These are phyloP conservation scores for Amanita muscaria DNA, from an alignment of 768 basidiomycete genomes.

Conservation along the genomic window DNA sequence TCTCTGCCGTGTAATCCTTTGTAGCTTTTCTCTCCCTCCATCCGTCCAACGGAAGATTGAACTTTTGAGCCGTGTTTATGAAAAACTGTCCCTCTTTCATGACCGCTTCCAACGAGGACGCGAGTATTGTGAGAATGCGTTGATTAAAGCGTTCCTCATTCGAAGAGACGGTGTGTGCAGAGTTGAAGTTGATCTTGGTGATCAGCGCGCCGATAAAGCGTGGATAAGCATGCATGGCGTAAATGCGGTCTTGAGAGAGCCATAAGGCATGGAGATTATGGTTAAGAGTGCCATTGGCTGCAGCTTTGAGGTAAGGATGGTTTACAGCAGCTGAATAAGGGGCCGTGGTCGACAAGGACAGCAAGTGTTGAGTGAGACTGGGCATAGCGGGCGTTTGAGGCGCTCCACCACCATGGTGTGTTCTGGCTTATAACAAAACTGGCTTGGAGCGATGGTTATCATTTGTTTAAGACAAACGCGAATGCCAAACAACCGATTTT, in stretches of 20 bases:
- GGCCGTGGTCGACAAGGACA: conserved; percentile 23
- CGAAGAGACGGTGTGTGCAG: conserved; percentile 22
- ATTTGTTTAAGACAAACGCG: conserved; percentile 1
- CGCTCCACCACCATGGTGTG: too few relatives aligned
- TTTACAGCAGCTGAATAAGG: conserved; percentile 40
- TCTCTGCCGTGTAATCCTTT: conserved; percentile 63
- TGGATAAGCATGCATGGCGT: conserved; percentile 68
- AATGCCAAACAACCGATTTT: conserved; percentile 4
- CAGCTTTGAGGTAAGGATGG: conserved; percentile 52
- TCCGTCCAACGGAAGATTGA: conserved; percentile 35
- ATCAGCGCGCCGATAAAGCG: conserved; percentile 63
- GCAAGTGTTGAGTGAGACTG: conserved; percentile 28
- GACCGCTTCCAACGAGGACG: conserved; percentile 48
- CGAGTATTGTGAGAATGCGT: conserved; percentile 38
- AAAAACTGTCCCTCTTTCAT: conserved; percentile 54
- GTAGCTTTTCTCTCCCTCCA: conserved; percentile 54
- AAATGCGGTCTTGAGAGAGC: conserved; percentile 67
- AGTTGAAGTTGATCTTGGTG: conserved; percentile 44
- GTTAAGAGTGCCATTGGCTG: conserved; percentile 44
- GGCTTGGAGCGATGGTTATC: too few relatives aligned
- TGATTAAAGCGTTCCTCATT: conserved; percentile 28
- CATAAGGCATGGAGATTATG: conserved; percentile 44
- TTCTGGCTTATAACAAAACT: too few relatives aligned
- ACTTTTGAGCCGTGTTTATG: conserved; percentile 35
- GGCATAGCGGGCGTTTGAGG: conserved; percentile 2